phyloP scores from a whole-genome alignment of 352 stramenopile species.

The Phytophthora citrophthora region DNA sequence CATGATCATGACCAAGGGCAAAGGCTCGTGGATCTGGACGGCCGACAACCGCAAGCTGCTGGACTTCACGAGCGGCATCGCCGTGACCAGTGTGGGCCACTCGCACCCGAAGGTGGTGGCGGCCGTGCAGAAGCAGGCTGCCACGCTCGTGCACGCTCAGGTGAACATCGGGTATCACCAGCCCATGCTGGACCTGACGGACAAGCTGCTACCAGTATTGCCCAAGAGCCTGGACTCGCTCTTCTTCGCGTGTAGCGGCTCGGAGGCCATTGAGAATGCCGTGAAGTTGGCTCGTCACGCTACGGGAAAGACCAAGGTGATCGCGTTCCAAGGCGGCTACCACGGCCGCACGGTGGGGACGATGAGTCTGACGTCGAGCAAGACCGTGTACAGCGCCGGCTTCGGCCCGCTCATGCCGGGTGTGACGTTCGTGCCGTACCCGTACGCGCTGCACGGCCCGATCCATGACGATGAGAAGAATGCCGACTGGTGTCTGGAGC shows the following conservation, averaged over 20 bases:
- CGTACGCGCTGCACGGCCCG: slow-evolving; percentile 85
- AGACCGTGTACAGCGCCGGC: slow-evolving; percentile 88
- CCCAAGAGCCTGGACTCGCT: slow-evolving; percentile 88
- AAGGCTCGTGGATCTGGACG: slow-evolving; percentile 90
- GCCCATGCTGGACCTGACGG: slow-evolving; percentile 91
- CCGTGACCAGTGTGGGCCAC: slow-evolving; percentile 93
- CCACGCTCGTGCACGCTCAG: slow-evolving; percentile 89
- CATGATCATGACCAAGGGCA: slow-evolving; percentile 83
- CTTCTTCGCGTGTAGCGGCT: slow-evolving; percentile 91
- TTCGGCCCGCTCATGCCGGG: slow-evolving; percentile 88
- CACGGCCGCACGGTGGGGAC: slow-evolving; percentile 92
- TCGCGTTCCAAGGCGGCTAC: slow-evolving; percentile 93
- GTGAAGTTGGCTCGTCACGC: slow-evolving; percentile 93
- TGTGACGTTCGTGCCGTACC: slow-evolving; percentile 88
- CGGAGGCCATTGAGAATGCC: slow-evolving; percentile 93
- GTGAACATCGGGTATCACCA: slow-evolving; percentile 94
- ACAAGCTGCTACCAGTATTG: slow-evolving; percentile 79
- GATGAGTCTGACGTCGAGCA: slow-evolving; percentile 93
- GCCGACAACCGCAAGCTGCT: slow-evolving; percentile 87
- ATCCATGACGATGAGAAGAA: slow-evolving; percentile 81
- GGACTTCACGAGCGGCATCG: slow-evolving; percentile 95
- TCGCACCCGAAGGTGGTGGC: slow-evolving; percentile 92
- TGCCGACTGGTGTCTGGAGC: slow-evolving; percentile 78
- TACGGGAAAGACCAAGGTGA: slow-evolving; percentile 90
- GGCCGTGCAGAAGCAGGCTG: slow-evolving; percentile 91